Conservation (phyloP, 768 basidiomycete genomes). For the Multifurca ochricompacta region DNA sequence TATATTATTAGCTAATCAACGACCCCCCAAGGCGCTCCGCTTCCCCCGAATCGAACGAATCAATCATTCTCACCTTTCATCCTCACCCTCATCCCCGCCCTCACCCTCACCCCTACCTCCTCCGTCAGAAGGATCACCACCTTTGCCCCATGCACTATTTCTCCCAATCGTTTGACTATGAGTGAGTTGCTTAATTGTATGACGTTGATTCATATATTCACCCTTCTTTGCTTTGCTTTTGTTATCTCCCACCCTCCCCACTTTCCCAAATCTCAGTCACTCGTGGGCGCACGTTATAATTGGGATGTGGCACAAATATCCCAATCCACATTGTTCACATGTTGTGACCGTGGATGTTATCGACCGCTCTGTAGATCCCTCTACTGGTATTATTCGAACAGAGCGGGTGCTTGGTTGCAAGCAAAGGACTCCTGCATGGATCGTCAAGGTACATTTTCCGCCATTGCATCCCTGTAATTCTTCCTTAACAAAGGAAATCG, state of each 20-base stretch:
- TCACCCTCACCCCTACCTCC: constrained; percentile 2
- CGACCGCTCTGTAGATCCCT: constrained; percentile 74
- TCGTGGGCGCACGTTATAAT: constrained; percentile 87
- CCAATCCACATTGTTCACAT: constrained; percentile 86
- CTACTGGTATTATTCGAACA: constrained; percentile 83
- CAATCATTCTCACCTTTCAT: no score
- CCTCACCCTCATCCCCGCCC: no score
- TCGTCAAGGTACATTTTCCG: constrained; percentile 65
- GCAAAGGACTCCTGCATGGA: constrained; percentile 88
- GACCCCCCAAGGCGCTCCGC: no score
- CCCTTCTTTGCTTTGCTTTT: constrained; percentile 9
- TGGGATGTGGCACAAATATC: constrained; percentile 95
- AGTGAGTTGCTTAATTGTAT: no score
- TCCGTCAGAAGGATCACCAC: not conserved
- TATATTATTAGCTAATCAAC: no score
- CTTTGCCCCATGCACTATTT: constrained; percentile 66
- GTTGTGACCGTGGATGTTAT: constrained; percentile 83
- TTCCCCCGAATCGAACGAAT: no score
- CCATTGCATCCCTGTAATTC: not conserved
- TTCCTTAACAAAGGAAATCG: not conserved
- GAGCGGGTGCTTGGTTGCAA: constrained; percentile 88
- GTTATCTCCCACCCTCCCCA: constrained; percentile 12
- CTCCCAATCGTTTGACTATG: constrained; percentile 75
- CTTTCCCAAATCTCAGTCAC: constrained; percentile 49
- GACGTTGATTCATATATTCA: not conserved